A percentile compares a stretch with the other conserved stretches of the same genome.
These are phyloP conservation scores for Schizonepeta tenuifolia DNA, from an alignment of 257 asterid genomes.

Conservation along the genomic window DNA sequence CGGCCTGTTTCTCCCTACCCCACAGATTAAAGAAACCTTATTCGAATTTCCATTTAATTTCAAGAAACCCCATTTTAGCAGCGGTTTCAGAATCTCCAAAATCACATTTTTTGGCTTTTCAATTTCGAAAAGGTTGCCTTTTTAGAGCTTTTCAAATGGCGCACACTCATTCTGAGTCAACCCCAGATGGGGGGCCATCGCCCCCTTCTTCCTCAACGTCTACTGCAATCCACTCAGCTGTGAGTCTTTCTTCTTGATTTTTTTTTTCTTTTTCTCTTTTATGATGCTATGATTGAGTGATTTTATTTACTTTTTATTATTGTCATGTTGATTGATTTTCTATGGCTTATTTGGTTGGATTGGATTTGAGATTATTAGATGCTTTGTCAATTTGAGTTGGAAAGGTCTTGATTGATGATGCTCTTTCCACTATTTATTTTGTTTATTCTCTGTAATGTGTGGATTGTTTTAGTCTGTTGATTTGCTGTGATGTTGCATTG, in stretches of 20 bases:
- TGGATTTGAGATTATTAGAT: conserved; percentile 13
- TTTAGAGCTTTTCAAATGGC: conserved; percentile 62
- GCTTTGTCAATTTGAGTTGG: conserved; percentile 7
- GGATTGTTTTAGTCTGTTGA: not conserved
- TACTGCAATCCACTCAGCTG: conserved; percentile 55
- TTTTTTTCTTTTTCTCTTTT: not conserved
- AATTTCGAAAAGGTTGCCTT: conserved; percentile 39
- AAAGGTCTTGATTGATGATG: conserved; percentile 4
- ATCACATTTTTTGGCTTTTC: conserved; percentile 34
- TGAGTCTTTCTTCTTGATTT: conserved; percentile 41
- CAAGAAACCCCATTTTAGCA: conserved; percentile 54
- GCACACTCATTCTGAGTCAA: conserved; percentile 51
- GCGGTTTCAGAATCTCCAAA: conserved; percentile 29
- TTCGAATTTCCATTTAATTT: conserved; percentile 48
- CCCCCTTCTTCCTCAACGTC: conserved; percentile 53
- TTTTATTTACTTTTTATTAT: not conserved
- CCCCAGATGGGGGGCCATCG: conserved; percentile 49
- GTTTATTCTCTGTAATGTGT: not conserved
- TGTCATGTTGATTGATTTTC: not conserved
- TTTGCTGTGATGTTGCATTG: not conserved
- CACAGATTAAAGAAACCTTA: conserved; percentile 59
- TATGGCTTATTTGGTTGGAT: not conserved
- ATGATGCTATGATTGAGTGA: not conserved
- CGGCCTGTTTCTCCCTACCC: conserved; percentile 55
- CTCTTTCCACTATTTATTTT: not conserved